These are phyloP conservation scores for Phytophthora citrophthora DNA, from an alignment of 352 stramenopile genomes.

Conservation along the genomic window DNA sequence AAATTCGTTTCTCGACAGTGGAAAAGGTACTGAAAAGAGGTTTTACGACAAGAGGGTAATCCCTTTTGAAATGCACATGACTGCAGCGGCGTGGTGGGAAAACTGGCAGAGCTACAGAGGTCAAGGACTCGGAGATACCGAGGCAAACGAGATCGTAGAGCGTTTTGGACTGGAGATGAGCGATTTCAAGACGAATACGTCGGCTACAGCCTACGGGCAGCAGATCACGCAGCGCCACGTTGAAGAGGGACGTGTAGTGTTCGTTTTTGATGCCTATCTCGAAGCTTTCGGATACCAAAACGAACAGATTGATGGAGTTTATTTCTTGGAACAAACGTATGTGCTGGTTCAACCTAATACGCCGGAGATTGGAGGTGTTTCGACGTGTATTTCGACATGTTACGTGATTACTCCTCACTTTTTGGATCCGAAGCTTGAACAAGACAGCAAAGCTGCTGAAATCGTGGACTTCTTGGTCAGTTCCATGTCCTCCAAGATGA, in stretches of 20 bases:
- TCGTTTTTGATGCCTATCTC: conserved; percentile 58
- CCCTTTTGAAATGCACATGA: conserved; percentile 38
- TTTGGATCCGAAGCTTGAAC: conserved; percentile 30
- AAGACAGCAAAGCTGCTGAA: conserved; percentile 30
- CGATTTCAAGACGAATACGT: conserved; percentile 48
- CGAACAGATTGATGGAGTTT: conserved; percentile 41
- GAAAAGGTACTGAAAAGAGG: conserved; percentile 35
- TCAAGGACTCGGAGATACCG: conserved; percentile 17
- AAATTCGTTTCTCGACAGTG: conserved; percentile 27
- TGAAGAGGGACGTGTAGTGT: conserved; percentile 54
- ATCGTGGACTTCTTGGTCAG: conserved; percentile 49
- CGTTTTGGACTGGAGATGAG: conserved; percentile 57
- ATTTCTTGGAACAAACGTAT: conserved; percentile 60
- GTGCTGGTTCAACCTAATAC: conserved; percentile 49
- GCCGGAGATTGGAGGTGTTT: conserved; percentile 16
- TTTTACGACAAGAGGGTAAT: conserved; percentile 38
- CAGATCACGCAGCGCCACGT: conserved; percentile 59
- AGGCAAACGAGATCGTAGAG: conserved; percentile 54
- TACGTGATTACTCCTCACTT: conserved; percentile 54
- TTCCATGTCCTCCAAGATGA: conserved; percentile 36
- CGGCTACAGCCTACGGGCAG: conserved; percentile 47
- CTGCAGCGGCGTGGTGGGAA: conserved; percentile 42
- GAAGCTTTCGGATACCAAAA: conserved; percentile 57
- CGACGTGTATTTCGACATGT: conserved; percentile 52
- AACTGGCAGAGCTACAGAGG: conserved; percentile 36